Conservation (phyloP, 805 yeast genomes). For the Nematodospora valgi region DNA sequence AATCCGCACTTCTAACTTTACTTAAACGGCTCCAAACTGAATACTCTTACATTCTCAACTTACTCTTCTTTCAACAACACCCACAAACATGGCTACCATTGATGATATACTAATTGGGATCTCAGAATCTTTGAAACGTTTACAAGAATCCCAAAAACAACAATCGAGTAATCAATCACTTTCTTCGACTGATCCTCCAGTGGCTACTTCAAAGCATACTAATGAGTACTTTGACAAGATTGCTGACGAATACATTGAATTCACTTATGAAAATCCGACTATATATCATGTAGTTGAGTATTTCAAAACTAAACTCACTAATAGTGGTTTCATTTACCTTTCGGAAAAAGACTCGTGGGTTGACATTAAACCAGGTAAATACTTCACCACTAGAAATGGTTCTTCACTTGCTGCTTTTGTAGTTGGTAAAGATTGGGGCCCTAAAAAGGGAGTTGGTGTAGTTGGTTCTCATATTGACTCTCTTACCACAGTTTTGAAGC, state of each 20-base stretch:
- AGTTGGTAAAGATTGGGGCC: constrained; percentile 63
- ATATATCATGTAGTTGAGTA: constrained; percentile 65
- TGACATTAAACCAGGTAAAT: constrained; percentile 48
- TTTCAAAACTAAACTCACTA: constrained; percentile 46
- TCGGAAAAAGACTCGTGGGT: constrained; percentile 62
- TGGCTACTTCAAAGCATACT: constrained; percentile 7
- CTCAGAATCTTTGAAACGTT: constrained; percentile 3
- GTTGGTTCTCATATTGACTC: constrained; percentile 79
- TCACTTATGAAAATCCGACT: constrained; percentile 72
- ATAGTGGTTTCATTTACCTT: constrained; percentile 61
- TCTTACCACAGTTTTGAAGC: constrained; percentile 66
- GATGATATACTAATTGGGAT: constrained; percentile 7
- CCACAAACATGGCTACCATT: constrained; percentile 3
- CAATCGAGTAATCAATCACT: too few relatives aligned
- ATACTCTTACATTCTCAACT: too few relatives aligned
- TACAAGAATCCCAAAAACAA: constrained; percentile 3
- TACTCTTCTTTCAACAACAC: too few relatives aligned
- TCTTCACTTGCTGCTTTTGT: constrained; percentile 66
- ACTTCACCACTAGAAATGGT: constrained; percentile 67
- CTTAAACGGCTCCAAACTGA: too few relatives aligned
- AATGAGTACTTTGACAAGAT: constrained; percentile 19
- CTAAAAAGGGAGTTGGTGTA: constrained; percentile 63
- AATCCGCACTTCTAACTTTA: too few relatives aligned
- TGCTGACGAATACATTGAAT: constrained; percentile 58
- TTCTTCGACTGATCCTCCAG: background rate